A percentile compares a stretch with the other conserved stretches of the same genome.
Evolutionary conservation across 2,329 filamentous ascomycete species (phyloP).

Genomic region (Biscogniauxia sp.): DNA sequence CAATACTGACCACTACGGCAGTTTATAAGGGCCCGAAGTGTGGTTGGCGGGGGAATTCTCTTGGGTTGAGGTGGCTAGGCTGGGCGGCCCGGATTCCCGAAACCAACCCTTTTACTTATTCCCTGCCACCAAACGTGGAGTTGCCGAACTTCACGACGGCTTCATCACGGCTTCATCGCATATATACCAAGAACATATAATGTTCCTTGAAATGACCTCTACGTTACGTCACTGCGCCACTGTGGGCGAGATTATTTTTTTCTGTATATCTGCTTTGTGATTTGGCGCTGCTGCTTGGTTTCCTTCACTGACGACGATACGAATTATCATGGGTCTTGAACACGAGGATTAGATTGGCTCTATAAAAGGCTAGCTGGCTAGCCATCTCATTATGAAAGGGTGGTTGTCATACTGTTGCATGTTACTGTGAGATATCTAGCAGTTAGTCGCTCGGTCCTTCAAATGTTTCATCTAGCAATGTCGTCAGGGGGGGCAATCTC

Average conservation of each 20-base stretch:
- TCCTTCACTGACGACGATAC: background rate
- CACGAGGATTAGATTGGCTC: background rate
- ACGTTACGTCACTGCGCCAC: constrained; percentile 13
- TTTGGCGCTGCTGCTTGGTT: background rate
- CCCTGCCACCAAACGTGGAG: constrained; percentile 14
- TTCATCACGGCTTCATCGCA: constrained; percentile 9
- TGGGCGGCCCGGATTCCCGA: constrained; percentile 25
- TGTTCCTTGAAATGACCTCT: constrained; percentile 13
- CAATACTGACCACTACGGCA: constrained; percentile 12
- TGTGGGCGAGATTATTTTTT: background rate
- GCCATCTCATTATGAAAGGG: background rate
- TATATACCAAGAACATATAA: constrained; percentile 16
- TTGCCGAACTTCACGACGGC: constrained; percentile 8
- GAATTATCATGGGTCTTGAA: background rate
- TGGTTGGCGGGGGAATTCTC: constrained; percentile 30
- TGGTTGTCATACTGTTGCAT: background rate
- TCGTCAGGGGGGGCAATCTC: background rate
- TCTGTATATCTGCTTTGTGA: background rate
- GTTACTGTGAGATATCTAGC: background rate
- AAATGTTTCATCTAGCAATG: background rate
- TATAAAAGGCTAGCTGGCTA: background rate
- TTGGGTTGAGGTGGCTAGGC: constrained; percentile 28
- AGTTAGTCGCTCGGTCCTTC: background rate
- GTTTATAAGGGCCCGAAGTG: constrained; percentile 21
- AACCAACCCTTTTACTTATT: constrained; percentile 11